A percentile compares a stretch with the other conserved stretches of the same genome.
These are phyloP conservation scores for Phytopythium mirpurense DNA, from an alignment of 352 stramenopile genomes.

Conservation along the genomic window DNA sequence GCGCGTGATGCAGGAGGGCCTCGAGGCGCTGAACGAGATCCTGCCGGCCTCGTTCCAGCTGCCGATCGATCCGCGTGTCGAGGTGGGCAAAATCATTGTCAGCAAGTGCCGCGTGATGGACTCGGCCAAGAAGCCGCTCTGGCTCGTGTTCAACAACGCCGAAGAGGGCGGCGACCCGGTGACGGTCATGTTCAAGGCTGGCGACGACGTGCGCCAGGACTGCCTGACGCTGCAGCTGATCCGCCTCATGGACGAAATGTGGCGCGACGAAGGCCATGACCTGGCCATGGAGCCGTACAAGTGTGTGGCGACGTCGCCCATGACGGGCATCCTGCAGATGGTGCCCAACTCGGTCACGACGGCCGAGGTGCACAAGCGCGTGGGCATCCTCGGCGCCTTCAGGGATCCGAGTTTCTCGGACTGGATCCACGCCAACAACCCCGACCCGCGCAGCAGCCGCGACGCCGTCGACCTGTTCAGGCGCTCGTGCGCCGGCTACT, in stretches of 20 bases:
- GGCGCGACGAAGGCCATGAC: slow-evolving; percentile 88
- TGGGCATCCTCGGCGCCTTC: slow-evolving; percentile 78
- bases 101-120: slow-evolving; percentile 89
- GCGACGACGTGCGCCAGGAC: slow-evolving; percentile 94
- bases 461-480: slow-evolving; percentile 83
- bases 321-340: slow-evolving; percentile 90
- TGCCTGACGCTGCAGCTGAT: slow-evolving; percentile 92
- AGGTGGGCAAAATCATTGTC: slow-evolving; percentile 81
- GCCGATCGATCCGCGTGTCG: slow-evolving; percentile 78
- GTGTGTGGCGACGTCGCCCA: slow-evolving; percentile 86
- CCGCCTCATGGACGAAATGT: slow-evolving; percentile 91
- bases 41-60: slow-evolving; percentile 85
- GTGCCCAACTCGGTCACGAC: slow-evolving; percentile 93
- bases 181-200: slow-evolving; percentile 92
- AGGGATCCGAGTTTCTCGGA: slow-evolving; percentile 82
- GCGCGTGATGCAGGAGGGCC: slow-evolving; percentile 65
- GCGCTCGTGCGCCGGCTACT: slow-evolving; percentile 89
- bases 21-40: slow-evolving; percentile 81
- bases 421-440: slow-evolving; percentile 82
- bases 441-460: slow-evolving; percentile 53
- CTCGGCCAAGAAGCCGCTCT: slow-evolving; percentile 87
- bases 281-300: slow-evolving; percentile 91
- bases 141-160: slow-evolving; percentile 86
- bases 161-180: slow-evolving; percentile 74
- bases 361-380: slow-evolving; percentile 85